A percentile compares a stretch with the other conserved stretches of the same genome.
Evolutionary conservation across 192 early-diverging fungal species (phyloP).

Genomic region (Powellomyces hirtus): DNA sequence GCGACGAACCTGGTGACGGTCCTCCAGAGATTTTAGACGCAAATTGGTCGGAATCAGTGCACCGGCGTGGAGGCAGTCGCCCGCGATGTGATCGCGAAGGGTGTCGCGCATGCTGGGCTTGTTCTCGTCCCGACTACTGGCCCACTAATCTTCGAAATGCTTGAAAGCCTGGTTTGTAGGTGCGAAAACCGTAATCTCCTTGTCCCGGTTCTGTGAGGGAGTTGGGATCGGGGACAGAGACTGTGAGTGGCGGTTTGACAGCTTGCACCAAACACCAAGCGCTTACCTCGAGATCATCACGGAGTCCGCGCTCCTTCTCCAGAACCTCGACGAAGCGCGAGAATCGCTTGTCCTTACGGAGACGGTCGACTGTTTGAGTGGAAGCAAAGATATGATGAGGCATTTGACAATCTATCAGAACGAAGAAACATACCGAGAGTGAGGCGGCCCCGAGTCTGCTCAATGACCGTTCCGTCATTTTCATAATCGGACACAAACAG

Average conservation of each 20-base stretch:
- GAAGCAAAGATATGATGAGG: too few species aligned
- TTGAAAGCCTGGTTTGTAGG: slow-evolving; percentile 28
- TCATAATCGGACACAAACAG: too few species aligned
- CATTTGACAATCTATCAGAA: too few species aligned
- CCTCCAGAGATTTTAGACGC: slow-evolving; percentile 16
- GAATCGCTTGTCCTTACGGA: slow-evolving; percentile 19
- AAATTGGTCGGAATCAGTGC: slow-evolving; percentile 27
- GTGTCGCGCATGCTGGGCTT: slow-evolving; percentile 11
- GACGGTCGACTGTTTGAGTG: too few species aligned
- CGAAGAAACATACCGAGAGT: too few species aligned
- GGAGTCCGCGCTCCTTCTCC: slow-evolving; percentile 27
- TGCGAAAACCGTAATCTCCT: background rate
- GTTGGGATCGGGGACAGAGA: too few species aligned
- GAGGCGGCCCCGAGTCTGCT: too few species aligned
- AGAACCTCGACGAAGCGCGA: slow-evolving; percentile 25
- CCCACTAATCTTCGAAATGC: background rate
- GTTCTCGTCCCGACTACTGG: too few species aligned
- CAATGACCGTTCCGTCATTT: too few species aligned
- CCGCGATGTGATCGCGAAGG: slow-evolving; percentile 32
- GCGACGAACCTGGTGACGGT: slow-evolving; percentile 33
- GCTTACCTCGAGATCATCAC: slow-evolving; percentile 36
- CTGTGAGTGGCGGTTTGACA: too few species aligned
- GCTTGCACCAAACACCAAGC: too few species aligned
- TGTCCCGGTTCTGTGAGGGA: too few species aligned
- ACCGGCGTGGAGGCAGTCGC: slow-evolving; percentile 23